Evolutionary conservation across 2,329 filamentous ascomycete genomes (phyloP).

Genomic region (Orbilia blumenaviensis): DNA sequence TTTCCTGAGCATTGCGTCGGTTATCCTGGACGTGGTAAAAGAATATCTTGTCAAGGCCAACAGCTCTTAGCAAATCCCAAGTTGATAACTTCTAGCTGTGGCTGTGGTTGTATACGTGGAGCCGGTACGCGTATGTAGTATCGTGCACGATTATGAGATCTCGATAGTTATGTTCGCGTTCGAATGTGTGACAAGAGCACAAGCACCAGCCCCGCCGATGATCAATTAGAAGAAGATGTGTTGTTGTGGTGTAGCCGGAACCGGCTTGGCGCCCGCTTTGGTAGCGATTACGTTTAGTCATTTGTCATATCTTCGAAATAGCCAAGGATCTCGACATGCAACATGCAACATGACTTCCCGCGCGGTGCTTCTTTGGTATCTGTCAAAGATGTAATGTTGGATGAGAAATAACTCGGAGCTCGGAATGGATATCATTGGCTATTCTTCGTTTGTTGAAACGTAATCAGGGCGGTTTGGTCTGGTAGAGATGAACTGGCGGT

Average conservation of each 20-base stretch:
- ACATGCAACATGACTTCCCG: slow-evolving; percentile 4
- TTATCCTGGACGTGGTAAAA: no score
- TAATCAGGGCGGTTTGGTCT: no score
- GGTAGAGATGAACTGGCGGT: no score
- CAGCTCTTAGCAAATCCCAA: no score
- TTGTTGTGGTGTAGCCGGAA: slow-evolving; percentile 35
- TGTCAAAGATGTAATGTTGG: neutral
- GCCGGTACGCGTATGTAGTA: no score
- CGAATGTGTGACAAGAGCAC: neutral
- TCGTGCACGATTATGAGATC: no score
- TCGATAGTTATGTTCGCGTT: no score
- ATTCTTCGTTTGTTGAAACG: slow-evolving; percentile 42
- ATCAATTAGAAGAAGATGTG: neutral
- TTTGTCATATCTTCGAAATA: slow-evolving; percentile 45
- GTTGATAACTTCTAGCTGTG: no score
- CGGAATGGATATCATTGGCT: slow-evolving; percentile 20
- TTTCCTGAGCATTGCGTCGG: no score
- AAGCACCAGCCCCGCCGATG: neutral
- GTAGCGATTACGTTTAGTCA: slow-evolving; percentile 29
- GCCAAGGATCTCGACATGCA: neutral
- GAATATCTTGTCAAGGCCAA: no score
- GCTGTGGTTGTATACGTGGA: no score
- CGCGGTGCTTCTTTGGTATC: neutral
- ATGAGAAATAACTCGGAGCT: slow-evolving; percentile 10
- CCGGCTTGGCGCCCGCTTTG: slow-evolving; percentile 28